These are phyloP conservation scores for Silene conica DNA, from an alignment of 148 eudicot genomes.

Conservation along the genomic window DNA sequence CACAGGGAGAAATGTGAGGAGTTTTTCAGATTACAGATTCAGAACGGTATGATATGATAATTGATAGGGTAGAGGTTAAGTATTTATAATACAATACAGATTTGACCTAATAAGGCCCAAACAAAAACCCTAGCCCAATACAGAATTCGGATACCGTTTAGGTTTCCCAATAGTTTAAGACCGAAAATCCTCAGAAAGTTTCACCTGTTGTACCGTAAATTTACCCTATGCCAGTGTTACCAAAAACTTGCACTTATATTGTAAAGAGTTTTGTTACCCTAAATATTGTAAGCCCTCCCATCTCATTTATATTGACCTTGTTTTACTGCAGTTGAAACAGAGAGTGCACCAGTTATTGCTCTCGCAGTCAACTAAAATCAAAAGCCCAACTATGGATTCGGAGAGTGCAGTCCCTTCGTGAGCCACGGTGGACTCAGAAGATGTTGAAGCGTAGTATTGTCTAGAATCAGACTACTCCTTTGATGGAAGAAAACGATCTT, in stretches of 20 bases:
- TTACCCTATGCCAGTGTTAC: background rate
- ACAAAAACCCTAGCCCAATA: too few relatives aligned
- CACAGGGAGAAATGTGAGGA: too few relatives aligned
- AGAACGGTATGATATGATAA: too few relatives aligned
- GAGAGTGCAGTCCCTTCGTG: conserved; percentile 16
- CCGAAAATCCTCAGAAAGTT: background rate
- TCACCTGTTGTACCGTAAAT: background rate
- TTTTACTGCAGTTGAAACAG: conserved; percentile 55
- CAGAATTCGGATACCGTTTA: too few relatives aligned
- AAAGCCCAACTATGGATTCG: conserved; percentile 27
- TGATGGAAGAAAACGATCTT: background rate
- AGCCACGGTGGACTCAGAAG: background rate
- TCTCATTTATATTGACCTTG: background rate
- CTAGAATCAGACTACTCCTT: background rate
- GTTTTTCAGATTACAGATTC: too few relatives aligned
- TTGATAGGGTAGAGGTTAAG: too few relatives aligned
- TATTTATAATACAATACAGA: too few relatives aligned
- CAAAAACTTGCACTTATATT: background rate
- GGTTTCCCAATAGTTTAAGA: too few relatives aligned
- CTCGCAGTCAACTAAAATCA: conserved; percentile 57
- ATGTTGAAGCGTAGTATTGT: background rate
- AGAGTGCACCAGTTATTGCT: conserved; percentile 63
- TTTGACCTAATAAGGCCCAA: too few relatives aligned
- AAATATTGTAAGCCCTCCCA: background rate
- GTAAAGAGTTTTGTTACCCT: background rate